These are phyloP conservation scores for Ciborinia camelliae DNA, from an alignment of 2,329 filamentous ascomycete genomes.

Conservation along the genomic window DNA sequence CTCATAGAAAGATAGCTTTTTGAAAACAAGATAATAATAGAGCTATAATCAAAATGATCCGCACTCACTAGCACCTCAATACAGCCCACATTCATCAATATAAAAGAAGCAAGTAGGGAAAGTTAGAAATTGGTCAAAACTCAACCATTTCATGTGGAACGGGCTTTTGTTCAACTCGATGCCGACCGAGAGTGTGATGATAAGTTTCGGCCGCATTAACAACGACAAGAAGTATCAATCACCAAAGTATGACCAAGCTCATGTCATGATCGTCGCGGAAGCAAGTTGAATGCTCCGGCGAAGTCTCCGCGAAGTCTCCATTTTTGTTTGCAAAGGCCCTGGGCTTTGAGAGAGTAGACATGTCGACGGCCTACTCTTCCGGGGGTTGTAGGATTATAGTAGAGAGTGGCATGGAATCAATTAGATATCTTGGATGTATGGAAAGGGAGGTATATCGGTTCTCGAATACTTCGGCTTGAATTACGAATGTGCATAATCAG, in stretches of 20 bases:
- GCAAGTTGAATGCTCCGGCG: neutral
- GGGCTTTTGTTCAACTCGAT: neutral
- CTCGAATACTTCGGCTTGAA: neutral
- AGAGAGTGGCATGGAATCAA: neutral
- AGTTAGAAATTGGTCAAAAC: neutral
- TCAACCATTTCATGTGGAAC: neutral
- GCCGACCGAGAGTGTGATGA: neutral
- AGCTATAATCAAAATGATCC: no score
- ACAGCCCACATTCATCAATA: neutral
- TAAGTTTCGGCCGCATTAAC: neutral
- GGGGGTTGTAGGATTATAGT: neutral
- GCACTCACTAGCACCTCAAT: no score
- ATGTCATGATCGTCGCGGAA: constrained; percentile 1
- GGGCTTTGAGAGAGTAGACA: neutral
- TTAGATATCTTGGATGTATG: neutral
- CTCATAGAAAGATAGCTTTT: no score
- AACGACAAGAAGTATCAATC: neutral
- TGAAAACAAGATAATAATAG: no score
- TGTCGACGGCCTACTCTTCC: neutral
- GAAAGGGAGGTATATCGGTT: neutral
- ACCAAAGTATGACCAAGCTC: neutral
- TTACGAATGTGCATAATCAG: neutral
- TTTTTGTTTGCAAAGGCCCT: neutral
- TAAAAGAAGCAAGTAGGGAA: neutral
- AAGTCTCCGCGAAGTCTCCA: neutral